Evolutionary conservation across 2,329 filamentous ascomycete species (phyloP), one percentile per base, ranked within the genome.

Genomic region (Penicillium polonicum): DNA sequence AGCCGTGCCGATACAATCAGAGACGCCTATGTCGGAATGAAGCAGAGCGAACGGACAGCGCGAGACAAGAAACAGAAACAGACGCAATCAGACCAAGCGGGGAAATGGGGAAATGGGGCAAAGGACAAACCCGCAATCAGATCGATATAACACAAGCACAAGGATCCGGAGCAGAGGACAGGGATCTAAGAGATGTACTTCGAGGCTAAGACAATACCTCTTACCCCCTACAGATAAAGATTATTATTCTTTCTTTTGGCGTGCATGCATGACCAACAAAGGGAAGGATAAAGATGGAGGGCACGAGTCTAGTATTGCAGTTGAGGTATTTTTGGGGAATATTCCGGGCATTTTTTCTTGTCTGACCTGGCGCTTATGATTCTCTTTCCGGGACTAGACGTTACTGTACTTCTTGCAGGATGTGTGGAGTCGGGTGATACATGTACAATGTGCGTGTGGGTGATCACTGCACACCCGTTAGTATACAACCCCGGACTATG

Each of bases 11-110:
- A 60, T 61, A 57, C 65, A 67, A 67, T 65, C 58, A 61, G 39
- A 57, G 39, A 19, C 3, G n/a, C 2, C 21, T 50, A 19, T 35
- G 33, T 19, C 65, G 64, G 65, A 57, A 62, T 36, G 55, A 49
- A 42, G 56, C 64, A 67, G 59, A 62, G 60, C 64, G 60, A 65
- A 66, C 63, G 63, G 29, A 35, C 48, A 31, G 43, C 54, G 48
- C 45, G 50, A 52, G 38, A 44, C 44, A 54, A 29, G 25, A 31
- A 49, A 41, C 41, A 43, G 50, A 51, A 54, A 48, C 60, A 59
- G 51, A 36, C 42, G 55, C 52, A 64, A 64, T 61, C 61, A 52
- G 56, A 46, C 27, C 29, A 48, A 52, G 60, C 57, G 60, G 58
- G 49, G 55, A 60, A 46, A 35, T 42, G 21, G 49, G 45, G 31